Percentiles rank a stretch among this genome's conserved stretches.
Evolutionary conservation across 805 yeast genomes (phyloP).

Genomic region (Cyberlindnera sargentensis): DNA sequence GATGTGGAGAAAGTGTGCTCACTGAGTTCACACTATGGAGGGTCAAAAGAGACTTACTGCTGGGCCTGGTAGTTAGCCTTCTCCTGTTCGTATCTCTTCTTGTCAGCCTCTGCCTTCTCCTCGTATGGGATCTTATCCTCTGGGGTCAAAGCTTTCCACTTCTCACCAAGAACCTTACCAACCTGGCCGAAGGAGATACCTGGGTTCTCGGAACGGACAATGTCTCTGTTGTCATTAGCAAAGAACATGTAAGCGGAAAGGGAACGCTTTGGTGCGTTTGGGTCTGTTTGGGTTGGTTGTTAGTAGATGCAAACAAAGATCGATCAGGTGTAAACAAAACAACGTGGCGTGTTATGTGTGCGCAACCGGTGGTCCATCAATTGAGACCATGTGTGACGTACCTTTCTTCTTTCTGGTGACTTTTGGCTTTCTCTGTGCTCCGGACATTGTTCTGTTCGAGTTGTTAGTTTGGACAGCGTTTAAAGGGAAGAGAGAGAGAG

Average conservation of each 20-base stretch:
- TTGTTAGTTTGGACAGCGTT: constrained; percentile 2
- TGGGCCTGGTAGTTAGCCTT: constrained; percentile 64
- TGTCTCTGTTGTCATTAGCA: constrained; percentile 96
- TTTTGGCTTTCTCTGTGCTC: constrained; percentile 31
- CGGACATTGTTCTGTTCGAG: constrained; percentile 27
- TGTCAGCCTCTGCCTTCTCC: constrained; percentile 89
- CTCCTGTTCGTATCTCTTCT: constrained; percentile 95
- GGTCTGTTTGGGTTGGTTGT: constrained; percentile 38
- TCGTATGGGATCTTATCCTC: constrained; percentile 89
- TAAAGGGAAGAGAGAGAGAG: constrained; percentile 3
- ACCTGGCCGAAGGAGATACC: constrained; percentile 94
- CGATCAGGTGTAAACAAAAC: neutral
- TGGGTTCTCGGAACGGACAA: constrained; percentile 93
- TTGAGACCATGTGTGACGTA: constrained; percentile 2
- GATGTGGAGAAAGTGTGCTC: too few relatives aligned
- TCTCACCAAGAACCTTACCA: constrained; percentile 91
- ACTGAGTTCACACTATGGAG: too few relatives aligned
- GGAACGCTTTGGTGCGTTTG: constrained; percentile 99
- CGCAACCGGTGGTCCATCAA: too few relatives aligned
- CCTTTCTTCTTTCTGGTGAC: constrained; percentile 40
- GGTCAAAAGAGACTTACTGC: neutral
- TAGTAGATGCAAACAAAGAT: constrained; percentile 1
- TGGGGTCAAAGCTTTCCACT: constrained; percentile 84
- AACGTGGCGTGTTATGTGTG: too few relatives aligned
- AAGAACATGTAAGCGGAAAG: constrained; percentile 98